Conservation (phyloP, 805 yeast genomes). For the Kazachstania kunashirensis region DNA sequence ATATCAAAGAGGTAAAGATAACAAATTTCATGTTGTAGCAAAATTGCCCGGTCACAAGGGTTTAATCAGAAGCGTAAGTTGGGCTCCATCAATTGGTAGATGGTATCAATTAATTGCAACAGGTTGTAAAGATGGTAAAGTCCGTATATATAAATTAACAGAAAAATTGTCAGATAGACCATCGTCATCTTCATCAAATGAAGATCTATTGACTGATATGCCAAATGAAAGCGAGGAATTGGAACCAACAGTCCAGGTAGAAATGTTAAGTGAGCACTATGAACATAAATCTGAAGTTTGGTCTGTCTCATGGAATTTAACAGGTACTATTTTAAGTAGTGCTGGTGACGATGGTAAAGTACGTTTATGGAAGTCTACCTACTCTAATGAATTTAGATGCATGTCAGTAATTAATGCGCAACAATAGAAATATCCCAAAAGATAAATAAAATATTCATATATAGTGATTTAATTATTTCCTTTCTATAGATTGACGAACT, state of each 20-base stretch:
- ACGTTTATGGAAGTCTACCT: constrained; percentile 84
- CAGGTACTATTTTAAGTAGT: constrained; percentile 85
- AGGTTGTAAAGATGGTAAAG: constrained; percentile 89
- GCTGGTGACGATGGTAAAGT: constrained; percentile 95
- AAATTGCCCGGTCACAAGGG: constrained; percentile 79
- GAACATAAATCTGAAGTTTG: constrained; percentile 88
- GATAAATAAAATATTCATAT: no score
- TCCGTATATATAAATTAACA: constrained; percentile 69
- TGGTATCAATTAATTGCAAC: constrained; percentile 84
- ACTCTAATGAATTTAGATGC: constrained; percentile 79
- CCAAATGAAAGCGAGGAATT: constrained; percentile 35
- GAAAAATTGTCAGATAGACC: constrained; percentile 27
- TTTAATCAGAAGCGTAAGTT: constrained; percentile 74
- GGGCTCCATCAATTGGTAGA: constrained; percentile 97
- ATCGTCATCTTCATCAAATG: constrained; percentile 24
- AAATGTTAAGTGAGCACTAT: constrained; percentile 53
- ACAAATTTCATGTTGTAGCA: constrained; percentile 47
- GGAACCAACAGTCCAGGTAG: constrained; percentile 34
- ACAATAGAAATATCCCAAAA: no score
- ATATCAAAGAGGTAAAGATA: constrained; percentile 45
- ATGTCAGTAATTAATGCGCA: constrained; percentile 71
- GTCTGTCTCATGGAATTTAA: constrained; percentile 90
- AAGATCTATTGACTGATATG: constrained; percentile 57
- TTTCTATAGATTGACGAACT: no score
- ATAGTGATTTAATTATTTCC: no score